These are phyloP conservation scores for Pyrus pyrifolia DNA, from an alignment of 306 rosid genomes.

Conservation along the genomic window DNA sequence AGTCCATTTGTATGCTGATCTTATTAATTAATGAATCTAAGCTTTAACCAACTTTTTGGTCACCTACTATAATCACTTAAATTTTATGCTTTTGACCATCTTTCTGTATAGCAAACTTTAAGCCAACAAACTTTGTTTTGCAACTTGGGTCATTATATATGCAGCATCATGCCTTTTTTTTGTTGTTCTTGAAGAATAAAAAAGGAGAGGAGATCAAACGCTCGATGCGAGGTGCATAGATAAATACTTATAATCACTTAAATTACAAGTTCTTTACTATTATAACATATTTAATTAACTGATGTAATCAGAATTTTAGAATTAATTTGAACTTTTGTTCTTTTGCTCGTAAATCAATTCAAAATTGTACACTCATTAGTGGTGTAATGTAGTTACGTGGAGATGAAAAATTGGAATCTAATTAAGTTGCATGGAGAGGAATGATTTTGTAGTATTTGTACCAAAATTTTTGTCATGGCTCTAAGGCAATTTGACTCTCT, in stretches of 20 bases:
- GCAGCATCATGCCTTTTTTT: background rate
- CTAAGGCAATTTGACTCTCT: background rate
- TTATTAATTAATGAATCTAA: constrained; percentile 14
- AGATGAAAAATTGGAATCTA: background rate
- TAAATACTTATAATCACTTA: background rate
- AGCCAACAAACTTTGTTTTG: background rate
- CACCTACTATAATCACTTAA: constrained; percentile 40
- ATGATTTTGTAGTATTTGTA: background rate
- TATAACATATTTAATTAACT: background rate
- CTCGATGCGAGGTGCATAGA: background rate
- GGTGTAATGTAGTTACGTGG: background rate
- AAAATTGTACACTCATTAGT: background rate
- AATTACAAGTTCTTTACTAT: background rate
- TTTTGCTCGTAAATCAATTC: background rate
- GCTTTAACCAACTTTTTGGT: constrained; percentile 37
- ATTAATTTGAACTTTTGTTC: background rate
- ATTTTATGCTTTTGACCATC: constrained; percentile 24
- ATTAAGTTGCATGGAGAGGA: background rate
- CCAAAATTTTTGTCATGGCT: background rate
- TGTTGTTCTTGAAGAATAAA: background rate
- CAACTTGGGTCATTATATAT: background rate
- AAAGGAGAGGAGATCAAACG: background rate
- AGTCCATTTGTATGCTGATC: constrained; percentile 13
- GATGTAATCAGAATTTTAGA: background rate
- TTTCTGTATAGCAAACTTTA: constrained; percentile 13